Conservation (phyloP, 768 basidiomycete species). For the Dictyophora rubrovolvata region DNA sequence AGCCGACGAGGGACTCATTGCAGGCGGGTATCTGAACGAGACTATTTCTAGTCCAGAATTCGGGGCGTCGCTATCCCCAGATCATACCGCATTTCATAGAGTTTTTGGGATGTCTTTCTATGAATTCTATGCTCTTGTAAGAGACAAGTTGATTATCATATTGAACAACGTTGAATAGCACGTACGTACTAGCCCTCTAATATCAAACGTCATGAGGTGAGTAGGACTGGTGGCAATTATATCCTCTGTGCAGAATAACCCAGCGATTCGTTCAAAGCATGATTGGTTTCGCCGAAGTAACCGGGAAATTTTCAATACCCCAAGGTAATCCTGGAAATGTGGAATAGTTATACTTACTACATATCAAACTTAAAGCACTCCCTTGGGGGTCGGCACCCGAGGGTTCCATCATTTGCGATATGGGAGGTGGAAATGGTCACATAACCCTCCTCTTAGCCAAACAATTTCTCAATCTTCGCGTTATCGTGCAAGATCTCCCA, state of each 20-base stretch:
- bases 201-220: neutral
- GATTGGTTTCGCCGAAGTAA: conserved; percentile 19
- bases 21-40: conserved; percentile 19
- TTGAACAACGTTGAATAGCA: too few relatives aligned
- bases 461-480: neutral
- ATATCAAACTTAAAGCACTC: neutral
- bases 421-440: conserved; percentile 10
- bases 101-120: neutral
- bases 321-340: neutral
- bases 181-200: neutral
- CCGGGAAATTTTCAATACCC: conserved; percentile 10
- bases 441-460: conserved; percentile 2
- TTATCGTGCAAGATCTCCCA: conserved; percentile 10
- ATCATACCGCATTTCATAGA: conserved; percentile 9
- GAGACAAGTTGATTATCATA: neutral
- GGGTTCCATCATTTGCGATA: neutral
- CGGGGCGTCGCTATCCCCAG: conserved; percentile 11
- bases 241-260: neutral
- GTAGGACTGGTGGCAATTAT: too few relatives aligned
- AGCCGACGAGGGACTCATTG: conserved; percentile 16
- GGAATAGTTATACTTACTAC: conserved; percentile 10
- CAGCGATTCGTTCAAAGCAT: conserved; percentile 15
- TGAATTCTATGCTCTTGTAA: neutral
- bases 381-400: neutral
- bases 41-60: conserved; percentile 25